Percentiles rank a stretch among this genome's conserved stretches.
Evolutionary conservation across 139 green algal species (phyloP).

Genomic region (Yamagishiella unicocca): DNA sequence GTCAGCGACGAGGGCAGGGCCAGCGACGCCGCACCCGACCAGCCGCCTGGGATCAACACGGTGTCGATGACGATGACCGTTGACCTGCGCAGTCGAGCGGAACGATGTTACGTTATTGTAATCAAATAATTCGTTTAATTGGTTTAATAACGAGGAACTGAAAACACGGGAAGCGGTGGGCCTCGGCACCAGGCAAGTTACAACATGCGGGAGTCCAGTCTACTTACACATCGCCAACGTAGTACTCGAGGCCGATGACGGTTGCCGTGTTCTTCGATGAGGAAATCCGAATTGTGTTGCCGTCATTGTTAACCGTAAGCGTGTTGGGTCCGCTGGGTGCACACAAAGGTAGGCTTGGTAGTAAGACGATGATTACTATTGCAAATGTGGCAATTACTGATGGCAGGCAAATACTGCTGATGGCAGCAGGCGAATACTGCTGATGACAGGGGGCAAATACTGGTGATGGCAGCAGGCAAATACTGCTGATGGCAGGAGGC

Average conservation of each 20-base stretch:
- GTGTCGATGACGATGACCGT: not conserved
- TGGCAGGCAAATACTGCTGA: not conserved
- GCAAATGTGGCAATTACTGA: not conserved
- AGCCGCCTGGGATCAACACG: not conserved
- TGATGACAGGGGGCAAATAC: not conserved
- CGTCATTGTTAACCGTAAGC: not conserved
- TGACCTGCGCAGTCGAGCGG: not conserved
- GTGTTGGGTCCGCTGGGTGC: not conserved
- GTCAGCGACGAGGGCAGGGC: not conserved
- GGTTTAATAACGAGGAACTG: not conserved
- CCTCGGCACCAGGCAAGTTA: too few species aligned
- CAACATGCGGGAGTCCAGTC: not conserved
- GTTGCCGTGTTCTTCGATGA: not conserved
- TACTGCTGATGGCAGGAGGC: not conserved
- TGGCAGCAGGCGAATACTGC: not conserved
- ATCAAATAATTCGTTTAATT: not conserved
- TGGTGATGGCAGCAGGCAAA: too few species aligned
- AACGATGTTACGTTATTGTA: not conserved
- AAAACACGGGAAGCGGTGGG: not conserved
- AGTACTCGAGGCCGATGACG: not conserved
- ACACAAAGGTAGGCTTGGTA: not conserved
- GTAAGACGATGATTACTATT: not conserved
- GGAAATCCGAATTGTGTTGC: not conserved
- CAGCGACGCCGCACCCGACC: not conserved
- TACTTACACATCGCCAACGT: not conserved